phyloP scores from a whole-genome alignment of 768 basidiomycete genomes.

The Xanthoconium purpureum region DNA sequence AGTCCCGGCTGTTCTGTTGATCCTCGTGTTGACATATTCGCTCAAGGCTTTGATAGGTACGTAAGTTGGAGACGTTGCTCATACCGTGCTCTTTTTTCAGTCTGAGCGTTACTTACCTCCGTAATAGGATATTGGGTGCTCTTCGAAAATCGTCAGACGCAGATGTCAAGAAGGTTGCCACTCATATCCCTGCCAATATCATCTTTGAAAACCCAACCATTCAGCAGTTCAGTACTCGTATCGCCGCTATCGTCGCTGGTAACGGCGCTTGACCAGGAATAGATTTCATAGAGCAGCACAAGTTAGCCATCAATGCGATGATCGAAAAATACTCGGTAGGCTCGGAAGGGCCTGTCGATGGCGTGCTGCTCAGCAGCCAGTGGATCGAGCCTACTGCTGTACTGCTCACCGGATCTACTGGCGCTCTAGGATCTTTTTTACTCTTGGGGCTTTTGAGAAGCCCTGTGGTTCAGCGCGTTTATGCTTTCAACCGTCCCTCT shows the following conservation, averaged over 20 bases:
- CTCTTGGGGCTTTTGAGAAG: too few species aligned
- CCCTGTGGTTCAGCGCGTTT: too few species aligned
- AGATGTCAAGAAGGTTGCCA: conserved; percentile 24
- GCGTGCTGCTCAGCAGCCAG: conserved; percentile 2
- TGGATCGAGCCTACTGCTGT: too few species aligned
- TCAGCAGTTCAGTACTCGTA: conserved; percentile 29
- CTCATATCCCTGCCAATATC: conserved; percentile 28
- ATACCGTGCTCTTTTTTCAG: conserved; percentile 7
- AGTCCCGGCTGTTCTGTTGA: conserved; percentile 6
- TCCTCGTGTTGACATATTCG: conserved; percentile 25
- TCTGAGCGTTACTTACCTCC: conserved; percentile 31
- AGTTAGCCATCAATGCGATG: conserved; percentile 34
- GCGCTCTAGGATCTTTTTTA: too few species aligned
- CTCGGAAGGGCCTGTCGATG: conserved; percentile 13
- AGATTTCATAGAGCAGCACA: conserved; percentile 8
- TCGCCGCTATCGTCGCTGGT: conserved; percentile 6
- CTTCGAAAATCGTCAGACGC: conserved; percentile 32
- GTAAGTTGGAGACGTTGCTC: background rate
- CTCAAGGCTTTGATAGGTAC: conserved; percentile 39
- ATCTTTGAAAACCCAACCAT: conserved; percentile 43
- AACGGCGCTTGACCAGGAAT: background rate
- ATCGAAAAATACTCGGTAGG: conserved; percentile 38
- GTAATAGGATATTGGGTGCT: conserved; percentile 20
- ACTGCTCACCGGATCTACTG: too few species aligned
- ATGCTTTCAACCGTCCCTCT: too few species aligned